Base-by-base conservation (phyloP, 1,284 basidiomycete species). In the Irpex sp. region DNA sequence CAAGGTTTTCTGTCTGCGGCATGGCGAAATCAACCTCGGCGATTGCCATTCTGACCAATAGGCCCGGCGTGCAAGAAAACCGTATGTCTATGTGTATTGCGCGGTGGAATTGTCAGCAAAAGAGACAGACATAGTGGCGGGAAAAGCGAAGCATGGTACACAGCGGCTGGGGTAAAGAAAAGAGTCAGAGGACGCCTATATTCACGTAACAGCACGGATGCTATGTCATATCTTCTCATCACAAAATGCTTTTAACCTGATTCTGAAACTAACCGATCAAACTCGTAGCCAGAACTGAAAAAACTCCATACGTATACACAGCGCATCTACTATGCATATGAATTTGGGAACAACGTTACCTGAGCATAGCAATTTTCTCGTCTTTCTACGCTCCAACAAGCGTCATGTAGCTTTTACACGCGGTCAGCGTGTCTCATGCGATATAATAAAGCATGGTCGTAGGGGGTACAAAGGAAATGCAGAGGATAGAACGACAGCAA, bases 391-490 rank as follows among this genome's bases (percentile, higher is more conserved):
- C 7, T 21, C 13, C 44, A 11, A 47, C 9, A 13, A n/a, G 44
- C 44, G 44, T 13, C 11, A 47, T 47, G n/a, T 47, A 11, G 4
- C 17, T 51, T 51, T 21, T 51, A 19, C 49, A 19, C n/a, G 48
- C 48, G 38, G 7, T 40, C 8, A 40, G 38, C 48, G 48, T n/a
- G 19, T 56, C 26, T 56, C 54, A 56, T 56, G 54, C 54, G n/a
- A 56, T 56, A 26, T 26, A 49, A 67, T 70, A 72, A 70, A 69
- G 69, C 70, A 73, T 73, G 69, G 67, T 73, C 73, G 74, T 74
- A 76, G 72, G 75, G 66, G 67, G 65, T 68, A 67, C 66, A 63
- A 58, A 75, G 72, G 75, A 65, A 67, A 64, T 67, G 65, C 64
- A 60, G 59, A 65, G 69, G 72, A 26, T 70, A 71, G 63, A 61